Conservation (phyloP, 1,284 basidiomycete species). For the Ganoderma resinaceum region DNA sequence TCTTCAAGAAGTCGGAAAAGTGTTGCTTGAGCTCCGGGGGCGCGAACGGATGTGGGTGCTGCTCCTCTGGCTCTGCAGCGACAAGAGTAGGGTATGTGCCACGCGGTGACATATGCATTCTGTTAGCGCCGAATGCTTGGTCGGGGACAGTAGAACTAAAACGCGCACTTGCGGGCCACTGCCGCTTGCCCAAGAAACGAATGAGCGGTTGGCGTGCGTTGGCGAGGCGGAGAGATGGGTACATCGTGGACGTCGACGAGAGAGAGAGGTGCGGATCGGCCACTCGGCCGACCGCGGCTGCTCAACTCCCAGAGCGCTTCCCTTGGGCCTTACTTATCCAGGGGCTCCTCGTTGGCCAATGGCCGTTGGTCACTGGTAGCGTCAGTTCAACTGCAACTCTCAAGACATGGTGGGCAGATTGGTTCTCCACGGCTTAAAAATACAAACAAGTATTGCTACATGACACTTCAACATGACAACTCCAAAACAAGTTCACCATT, state of each 20-base stretch:
- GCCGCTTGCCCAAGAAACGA: slow-evolving; percentile 78
- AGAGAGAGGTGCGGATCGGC: slow-evolving; percentile 17
- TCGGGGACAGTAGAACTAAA: neutral
- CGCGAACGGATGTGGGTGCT: slow-evolving; percentile 80
- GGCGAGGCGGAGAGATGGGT: slow-evolving; percentile 53
- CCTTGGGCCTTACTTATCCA: neutral
- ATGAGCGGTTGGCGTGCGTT: slow-evolving; percentile 72
- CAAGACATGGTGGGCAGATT: neutral
- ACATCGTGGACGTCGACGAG: slow-evolving; percentile 44
- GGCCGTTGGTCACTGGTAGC: too few relatives aligned
- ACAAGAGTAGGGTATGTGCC: slow-evolving; percentile 5
- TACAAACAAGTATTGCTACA: neutral
- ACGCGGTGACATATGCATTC: neutral
- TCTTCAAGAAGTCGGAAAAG: slow-evolving; percentile 67
- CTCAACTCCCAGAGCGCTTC: slow-evolving; percentile 2
- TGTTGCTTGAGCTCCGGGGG: slow-evolving; percentile 71
- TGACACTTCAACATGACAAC: too few relatives aligned
- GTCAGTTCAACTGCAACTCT: too few relatives aligned
- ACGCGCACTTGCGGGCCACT: slow-evolving; percentile 61
- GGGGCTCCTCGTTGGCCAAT: too few relatives aligned
- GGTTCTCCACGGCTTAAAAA: neutral
- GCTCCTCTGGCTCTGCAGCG: slow-evolving; percentile 58
- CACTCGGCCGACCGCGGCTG: slow-evolving; percentile 27
- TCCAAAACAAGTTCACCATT: slow-evolving; percentile 31
- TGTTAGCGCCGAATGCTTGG: neutral